Evolutionary conservation across 768 basidiomycete genomes (phyloP), one percentile per base, ranked within the genome.

Genomic region (Termitomyces titanicus): DNA sequence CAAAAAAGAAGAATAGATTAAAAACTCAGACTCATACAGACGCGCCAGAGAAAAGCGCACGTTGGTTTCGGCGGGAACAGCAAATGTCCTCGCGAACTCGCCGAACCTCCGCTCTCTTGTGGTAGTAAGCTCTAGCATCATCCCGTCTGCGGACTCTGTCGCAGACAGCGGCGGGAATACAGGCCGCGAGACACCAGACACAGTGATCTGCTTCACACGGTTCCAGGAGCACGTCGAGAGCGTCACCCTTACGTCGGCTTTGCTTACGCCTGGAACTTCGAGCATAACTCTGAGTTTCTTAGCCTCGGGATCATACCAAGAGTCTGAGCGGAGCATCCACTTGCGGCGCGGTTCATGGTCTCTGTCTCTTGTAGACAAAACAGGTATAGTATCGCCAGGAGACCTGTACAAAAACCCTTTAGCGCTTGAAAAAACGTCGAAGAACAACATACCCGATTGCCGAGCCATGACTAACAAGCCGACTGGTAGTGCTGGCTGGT

Each of bases 231-330:
- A 83, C 57, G 79, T 83, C 47, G 80, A 78, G 53, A 91, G 76
- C 47, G 75, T 77, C 70, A 89, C 74, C 56, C 70, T 78, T 50
- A 90, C 61, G 62, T 88, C 82, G 58, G 67, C 67, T 58, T 74
- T 79, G 64, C 77, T 79, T 65, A 88, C 73, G 40, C 88, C 88
- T 3, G 88, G 88, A 29, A 89, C 72, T 69, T 89, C 87, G 64
- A 88, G 78, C 70, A 82, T 74, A 49, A 81, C 83, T 54, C 76
- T 78, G 62, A 88, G 70, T 37, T 75, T 64, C 66, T 76, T 75
- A 48, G 76, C 79, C 33, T 75, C 72, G 35, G 66, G 61, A 64
- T 84, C 78, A 71, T 82, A 86, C 64, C 80, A 74, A 49, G 84
- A 70, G 69, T 89, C 88, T 29, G 82, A 74, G 61, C 84, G 82